Evolutionary conservation across 2,329 filamentous ascomycete species (phyloP), one percentile per base, ranked within the genome.

Genomic region (Botrytis galanthina): DNA sequence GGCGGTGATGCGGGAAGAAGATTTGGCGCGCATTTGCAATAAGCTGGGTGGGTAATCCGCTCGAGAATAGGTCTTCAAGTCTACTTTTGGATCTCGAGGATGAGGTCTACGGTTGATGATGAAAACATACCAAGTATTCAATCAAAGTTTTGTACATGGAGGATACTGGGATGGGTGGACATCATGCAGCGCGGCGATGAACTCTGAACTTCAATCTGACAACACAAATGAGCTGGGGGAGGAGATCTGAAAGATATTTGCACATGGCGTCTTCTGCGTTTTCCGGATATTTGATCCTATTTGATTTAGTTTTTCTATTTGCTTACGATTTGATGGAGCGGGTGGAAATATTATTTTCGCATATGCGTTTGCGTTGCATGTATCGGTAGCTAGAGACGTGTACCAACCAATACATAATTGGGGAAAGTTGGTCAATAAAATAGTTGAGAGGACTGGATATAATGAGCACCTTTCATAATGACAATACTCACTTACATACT

Each of bases 11-110:
- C 57, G 18, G 63, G 70, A 18, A 63, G 63, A 26, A 57, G 66
- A 32, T 72, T 72, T 35, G 70, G 70, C 14, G 62, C 63, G 0
- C 71, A 72, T 68, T 69, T 72, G 42, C 71, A 72, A 12, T 68
- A 63, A 29, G 16, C 4, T 42, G n/a, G 26, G 6, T 14, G 35
- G 32, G 6, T 14, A 20, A n/a, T 32, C 26, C 9, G 48, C 26
- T 46, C 29, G 37, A 60, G 46, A n/a, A n/a, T 10, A 48, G 10
- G 39, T 29, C n/a, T 42, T 42, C 26, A 18, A 42, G 18, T 32
- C 37, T 3, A 5, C 9, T 29, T 68, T 68, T 57, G 3, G n/a
- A 32, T 57, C 9, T 57, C 10, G 18, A 42, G 35, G 4, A 32
- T 3, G 37, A 4, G 14, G 7, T 69, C 22, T 42, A 57, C n/a